Conservation (phyloP, 768 basidiomycete species). For the Clitopilus passeckerianus region DNA sequence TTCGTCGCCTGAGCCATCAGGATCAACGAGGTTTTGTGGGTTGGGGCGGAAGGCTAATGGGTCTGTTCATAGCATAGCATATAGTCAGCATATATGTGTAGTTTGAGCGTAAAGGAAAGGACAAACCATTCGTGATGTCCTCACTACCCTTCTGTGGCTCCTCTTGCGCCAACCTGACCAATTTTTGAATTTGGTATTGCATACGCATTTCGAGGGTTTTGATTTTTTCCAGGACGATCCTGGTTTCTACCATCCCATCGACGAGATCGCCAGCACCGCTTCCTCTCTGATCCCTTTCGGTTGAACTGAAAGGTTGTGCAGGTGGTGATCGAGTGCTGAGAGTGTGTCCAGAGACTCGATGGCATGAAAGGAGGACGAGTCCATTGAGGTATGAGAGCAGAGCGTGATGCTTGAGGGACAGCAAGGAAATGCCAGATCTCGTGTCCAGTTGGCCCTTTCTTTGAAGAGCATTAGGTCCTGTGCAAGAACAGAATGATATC, state of each 20-base stretch:
- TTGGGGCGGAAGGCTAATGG: slow-evolving; percentile 92
- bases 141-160: slow-evolving; percentile 36
- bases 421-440: slow-evolving; percentile 82
- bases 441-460: slow-evolving; percentile 36
- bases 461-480: slow-evolving; percentile 7
- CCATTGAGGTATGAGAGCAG: slow-evolving; percentile 85
- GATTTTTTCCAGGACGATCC: slow-evolving; percentile 85
- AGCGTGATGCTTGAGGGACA: slow-evolving; percentile 83
- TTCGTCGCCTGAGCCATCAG: slow-evolving; percentile 14
- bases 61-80: slow-evolving; percentile 43
- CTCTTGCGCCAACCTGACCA: slow-evolving; percentile 65
- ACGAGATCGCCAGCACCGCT: slow-evolving; percentile 67
- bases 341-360: slow-evolving; percentile 63
- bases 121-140: neutral
- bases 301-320: slow-evolving; percentile 43
- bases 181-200: slow-evolving; percentile 94
- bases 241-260: slow-evolving; percentile 72
- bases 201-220: slow-evolving; percentile 81
- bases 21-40: slow-evolving; percentile 62
- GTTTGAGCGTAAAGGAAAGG: neutral
- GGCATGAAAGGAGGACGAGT: slow-evolving; percentile 67
- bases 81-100: neutral
- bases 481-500: neutral
- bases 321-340: slow-evolving; percentile 47
- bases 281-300: slow-evolving; percentile 51